These are phyloP conservation scores for Pseudogymnoascus sp. DNA, from an alignment of 2,329 filamentous ascomycete species.

Conservation along the genomic window DNA sequence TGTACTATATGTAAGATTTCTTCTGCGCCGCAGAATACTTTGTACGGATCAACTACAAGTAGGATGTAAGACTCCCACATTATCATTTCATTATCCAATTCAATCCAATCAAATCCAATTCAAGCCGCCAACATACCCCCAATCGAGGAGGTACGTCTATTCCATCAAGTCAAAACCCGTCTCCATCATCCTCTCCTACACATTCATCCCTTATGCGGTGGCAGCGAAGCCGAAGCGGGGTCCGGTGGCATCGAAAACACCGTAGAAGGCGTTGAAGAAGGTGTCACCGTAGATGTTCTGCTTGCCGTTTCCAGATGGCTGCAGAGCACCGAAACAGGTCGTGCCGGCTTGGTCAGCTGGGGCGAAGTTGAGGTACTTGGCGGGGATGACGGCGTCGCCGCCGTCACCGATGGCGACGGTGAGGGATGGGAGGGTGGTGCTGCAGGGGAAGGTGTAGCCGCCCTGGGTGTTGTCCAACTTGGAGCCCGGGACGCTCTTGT, in stretches of 20 bases:
- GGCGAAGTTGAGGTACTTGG: slow-evolving; percentile 31
- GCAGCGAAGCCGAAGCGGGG: slow-evolving; percentile 25
- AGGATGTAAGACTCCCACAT: not conserved
- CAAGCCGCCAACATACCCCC: not conserved
- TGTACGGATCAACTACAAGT: not conserved
- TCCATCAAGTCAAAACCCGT: not conserved
- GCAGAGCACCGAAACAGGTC: slow-evolving; percentile 32
- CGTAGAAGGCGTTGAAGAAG: slow-evolving; percentile 28
- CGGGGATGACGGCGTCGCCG: slow-evolving; percentile 29
- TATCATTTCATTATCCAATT: not conserved
- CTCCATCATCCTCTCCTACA: not conserved
- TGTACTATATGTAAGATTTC: not conserved
- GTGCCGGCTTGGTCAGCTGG: slow-evolving; percentile 11
- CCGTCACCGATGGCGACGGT: slow-evolving; percentile 27
- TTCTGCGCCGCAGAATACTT: not conserved
- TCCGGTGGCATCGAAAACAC: slow-evolving; percentile 23
- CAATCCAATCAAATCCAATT: not conserved
- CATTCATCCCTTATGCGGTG: slow-evolving; percentile 14
- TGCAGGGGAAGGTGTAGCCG: slow-evolving; percentile 33
- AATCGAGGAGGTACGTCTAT: not conserved
- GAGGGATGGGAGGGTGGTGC: slow-evolving; percentile 28
- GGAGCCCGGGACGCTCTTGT: slow-evolving; percentile 28
- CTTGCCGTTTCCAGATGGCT: slow-evolving; percentile 24
- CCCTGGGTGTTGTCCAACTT: slow-evolving; percentile 23
- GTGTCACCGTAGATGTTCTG: slow-evolving; percentile 29